Conservation (phyloP, 148 eudicot species). For the Beta vulgaris region DNA sequence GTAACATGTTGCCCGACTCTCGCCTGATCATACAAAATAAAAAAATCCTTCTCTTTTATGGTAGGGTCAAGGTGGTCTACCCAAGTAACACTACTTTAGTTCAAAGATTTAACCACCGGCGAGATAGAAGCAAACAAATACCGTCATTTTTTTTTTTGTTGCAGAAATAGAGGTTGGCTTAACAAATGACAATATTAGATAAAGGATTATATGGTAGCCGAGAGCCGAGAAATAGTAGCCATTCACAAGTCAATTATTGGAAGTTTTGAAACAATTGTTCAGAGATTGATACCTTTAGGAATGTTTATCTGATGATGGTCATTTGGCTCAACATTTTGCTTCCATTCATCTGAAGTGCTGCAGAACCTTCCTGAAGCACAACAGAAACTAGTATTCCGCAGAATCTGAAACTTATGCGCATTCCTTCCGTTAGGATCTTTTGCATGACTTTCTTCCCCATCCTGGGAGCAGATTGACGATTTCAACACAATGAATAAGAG, state of each 20-base stretch:
- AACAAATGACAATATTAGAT: neutral
- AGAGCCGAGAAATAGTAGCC: neutral
- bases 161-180: neutral
- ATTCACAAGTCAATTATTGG: neutral
- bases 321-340: conserved; percentile 41
- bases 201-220: neutral
- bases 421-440: conserved; percentile 55
- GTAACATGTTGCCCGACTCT: too few species aligned
- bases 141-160: neutral
- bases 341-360: conserved; percentile 55
- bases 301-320: conserved; percentile 60
- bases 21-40: too few species aligned
- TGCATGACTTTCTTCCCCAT: conserved; percentile 35
- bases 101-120: neutral
- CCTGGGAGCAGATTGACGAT: conserved; percentile 47
- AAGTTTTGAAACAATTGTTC: neutral
- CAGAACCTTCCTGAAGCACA: conserved; percentile 77
- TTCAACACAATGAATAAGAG: conserved; percentile 44
- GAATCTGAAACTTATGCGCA: conserved; percentile 64
- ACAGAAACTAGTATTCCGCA: conserved; percentile 71
- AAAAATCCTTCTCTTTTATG: too few species aligned
- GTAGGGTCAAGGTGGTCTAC: too few species aligned
- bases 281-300: conserved; percentile 60
- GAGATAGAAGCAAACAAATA: neutral
- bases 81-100: too few species aligned